Evolutionary conservation across 2,329 filamentous ascomycete genomes (phyloP), one percentile per base, ranked within the genome.

Genomic region (Penicillium sp.): DNA sequence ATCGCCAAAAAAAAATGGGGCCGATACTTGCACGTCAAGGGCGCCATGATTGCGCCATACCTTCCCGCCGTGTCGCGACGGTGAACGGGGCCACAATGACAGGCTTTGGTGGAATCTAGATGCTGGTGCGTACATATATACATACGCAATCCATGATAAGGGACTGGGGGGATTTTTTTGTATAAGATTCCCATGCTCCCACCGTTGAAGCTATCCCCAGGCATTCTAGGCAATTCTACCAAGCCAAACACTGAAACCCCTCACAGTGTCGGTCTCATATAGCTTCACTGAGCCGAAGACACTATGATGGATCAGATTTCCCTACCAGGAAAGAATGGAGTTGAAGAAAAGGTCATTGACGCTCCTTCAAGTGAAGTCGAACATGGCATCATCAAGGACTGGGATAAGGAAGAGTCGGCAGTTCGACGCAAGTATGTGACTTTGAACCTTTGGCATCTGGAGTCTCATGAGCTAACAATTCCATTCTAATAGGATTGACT

Each of bases 351-450:
- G 19, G 24, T 60, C 5, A 29, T 57, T 5, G 54, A 52, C 13
- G 49, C 61, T 9, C 43, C 53, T 7, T 35, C 49, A 7, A 60
- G 51, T 47, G 64, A 65, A 19, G 26, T 52, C 3, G 57, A 61
- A 3, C 48, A 54, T 4, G 61, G 57, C 3, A 64, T 70, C 22
- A 52, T 65, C 3, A 64, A 70, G 35, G 67, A 71, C 48, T 71
- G 69, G 69, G 61, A 67, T 41, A 52, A 50, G 0, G 68, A 70
- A 53, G 69, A 71, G 52, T 53, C 61, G 8, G 48, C 56, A 8
- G 58, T 70, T 3, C 60, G 60, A 24, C 62, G 62, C 47, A 71
- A 70, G 69, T 70, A 37, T 21, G 68, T 61, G n/a, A 10, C 10
- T 21, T 10, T 37, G 26, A 31, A 47, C 24, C 16, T 16, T 11